Evolutionary conservation across 2,329 filamentous ascomycete genomes (phyloP).

Genomic region (Dothideomycetes sp.): DNA sequence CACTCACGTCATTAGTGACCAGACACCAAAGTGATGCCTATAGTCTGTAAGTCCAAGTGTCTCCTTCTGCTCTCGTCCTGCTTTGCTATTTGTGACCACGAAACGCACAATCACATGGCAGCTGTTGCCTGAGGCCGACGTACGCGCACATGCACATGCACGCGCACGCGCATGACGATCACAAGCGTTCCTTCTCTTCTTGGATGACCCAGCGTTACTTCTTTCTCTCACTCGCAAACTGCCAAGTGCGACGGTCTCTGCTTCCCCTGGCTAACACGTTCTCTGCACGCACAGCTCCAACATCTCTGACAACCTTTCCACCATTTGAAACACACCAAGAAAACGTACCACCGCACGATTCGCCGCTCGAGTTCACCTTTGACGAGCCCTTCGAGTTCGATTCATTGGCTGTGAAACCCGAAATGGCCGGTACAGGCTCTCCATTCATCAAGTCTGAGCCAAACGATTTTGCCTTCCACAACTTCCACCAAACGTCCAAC

Average conservation of each 20-base stretch:
- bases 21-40: slow-evolving; percentile 14
- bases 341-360: slow-evolving; percentile 24
- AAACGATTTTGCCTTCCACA: slow-evolving; percentile 50
- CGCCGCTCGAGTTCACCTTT: slow-evolving; percentile 26
- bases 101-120: too few relatives aligned
- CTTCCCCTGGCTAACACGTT: too few relatives aligned
- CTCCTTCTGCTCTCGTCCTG: slow-evolving; percentile 2
- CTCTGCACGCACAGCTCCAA: slow-evolving; percentile 12
- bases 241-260: too few relatives aligned
- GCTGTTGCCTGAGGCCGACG: too few relatives aligned
- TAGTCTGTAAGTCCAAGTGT: slow-evolving; percentile 15
- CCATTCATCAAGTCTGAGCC: slow-evolving; percentile 62
- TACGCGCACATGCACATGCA: too few relatives aligned
- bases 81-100: slow-evolving; percentile 6
- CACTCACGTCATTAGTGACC: background rate
- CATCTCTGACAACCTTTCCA: slow-evolving; percentile 26
- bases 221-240: too few relatives aligned
- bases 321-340: slow-evolving; percentile 24
- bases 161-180: slow-evolving; percentile 2
- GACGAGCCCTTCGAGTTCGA: slow-evolving; percentile 21
- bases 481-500: slow-evolving; percentile 23
- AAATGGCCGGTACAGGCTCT: slow-evolving; percentile 48
- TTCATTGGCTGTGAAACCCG: slow-evolving; percentile 17
- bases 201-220: too few relatives aligned
- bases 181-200: slow-evolving; percentile 3